Percentiles rank a stretch among this genome's conserved stretches.
These are phyloP conservation scores for Apiospora sp. DNA, from an alignment of 2,329 filamentous ascomycete genomes.

Conservation along the genomic window DNA sequence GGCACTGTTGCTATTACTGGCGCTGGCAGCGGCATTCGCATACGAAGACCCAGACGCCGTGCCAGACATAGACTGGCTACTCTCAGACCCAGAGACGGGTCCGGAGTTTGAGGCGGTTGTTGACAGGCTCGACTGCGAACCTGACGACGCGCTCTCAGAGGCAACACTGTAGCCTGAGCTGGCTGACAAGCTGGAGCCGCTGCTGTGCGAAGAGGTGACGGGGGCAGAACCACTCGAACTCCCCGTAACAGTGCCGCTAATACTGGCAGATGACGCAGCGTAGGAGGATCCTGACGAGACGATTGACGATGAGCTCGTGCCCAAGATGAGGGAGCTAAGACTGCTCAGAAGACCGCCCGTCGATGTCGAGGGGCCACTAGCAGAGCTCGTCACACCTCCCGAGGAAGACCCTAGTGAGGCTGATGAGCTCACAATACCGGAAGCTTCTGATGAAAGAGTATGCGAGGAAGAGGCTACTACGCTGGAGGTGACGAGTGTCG, in stretches of 20 bases:
- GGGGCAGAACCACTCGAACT: not conserved
- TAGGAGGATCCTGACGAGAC: not conserved
- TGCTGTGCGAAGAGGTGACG: not conserved
- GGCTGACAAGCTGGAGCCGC: not conserved
- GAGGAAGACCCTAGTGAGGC: not conserved
- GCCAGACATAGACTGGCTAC: not conserved
- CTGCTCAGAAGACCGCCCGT: slow-evolving; percentile 39
- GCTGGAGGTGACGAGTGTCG: not conserved
- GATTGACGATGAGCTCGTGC: slow-evolving; percentile 29
- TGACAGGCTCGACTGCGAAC: not conserved
- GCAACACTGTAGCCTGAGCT: not conserved
- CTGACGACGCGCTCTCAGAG: not conserved
- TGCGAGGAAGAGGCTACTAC: not conserved
- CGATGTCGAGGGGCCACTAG: not conserved
- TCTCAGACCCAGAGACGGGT: not conserved
- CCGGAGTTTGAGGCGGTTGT: slow-evolving; percentile 24
- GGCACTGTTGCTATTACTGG: not conserved
- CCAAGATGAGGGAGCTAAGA: slow-evolving; percentile 40
- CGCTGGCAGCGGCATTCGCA: not conserved
- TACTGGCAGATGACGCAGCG: not conserved
- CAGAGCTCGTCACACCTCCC: not conserved
- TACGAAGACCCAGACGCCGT: not conserved
- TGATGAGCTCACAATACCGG: not conserved
- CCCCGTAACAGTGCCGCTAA: not conserved
- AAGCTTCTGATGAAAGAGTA: not conserved